Evolutionary conservation across 768 basidiomycete genomes (phyloP).

Genomic region (Galerina sulciceps): DNA sequence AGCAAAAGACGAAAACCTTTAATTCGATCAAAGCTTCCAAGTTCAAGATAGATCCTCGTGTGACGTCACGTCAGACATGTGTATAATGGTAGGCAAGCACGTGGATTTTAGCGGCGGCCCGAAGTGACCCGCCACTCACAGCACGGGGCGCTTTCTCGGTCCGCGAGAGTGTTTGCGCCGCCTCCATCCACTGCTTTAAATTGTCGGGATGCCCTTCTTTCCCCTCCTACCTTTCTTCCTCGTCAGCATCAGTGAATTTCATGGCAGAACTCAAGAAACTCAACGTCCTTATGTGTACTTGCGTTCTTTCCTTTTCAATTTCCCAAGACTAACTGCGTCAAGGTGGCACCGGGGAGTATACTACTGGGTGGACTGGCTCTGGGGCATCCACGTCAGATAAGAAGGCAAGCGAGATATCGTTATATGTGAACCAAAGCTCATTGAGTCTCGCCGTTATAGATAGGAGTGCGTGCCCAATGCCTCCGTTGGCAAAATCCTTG

Average conservation of each 20-base stretch:
- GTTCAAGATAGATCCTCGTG: conserved; percentile 3
- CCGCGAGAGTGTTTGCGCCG: conserved; percentile 5
- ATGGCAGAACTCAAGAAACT: conserved; percentile 58
- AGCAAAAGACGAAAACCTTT: conserved; percentile 1
- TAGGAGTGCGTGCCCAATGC: conserved; percentile 56
- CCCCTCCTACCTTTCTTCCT: conserved; percentile 4
- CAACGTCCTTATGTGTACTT: conserved; percentile 81
- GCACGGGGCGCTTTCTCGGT: conserved; percentile 4
- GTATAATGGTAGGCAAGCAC: conserved; percentile 14
- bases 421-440: neutral
- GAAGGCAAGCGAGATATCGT: conserved; percentile 56
- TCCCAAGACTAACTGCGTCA: neutral
- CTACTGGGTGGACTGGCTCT: conserved; percentile 90
- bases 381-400: conserved; percentile 96
- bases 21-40: neutral
- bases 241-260: neutral
- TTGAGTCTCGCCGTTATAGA: conserved; percentile 40
- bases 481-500: neutral
- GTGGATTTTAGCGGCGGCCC: conserved; percentile 10
- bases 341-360: conserved; percentile 75
- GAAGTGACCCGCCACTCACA: neutral
- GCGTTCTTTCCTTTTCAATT: neutral
- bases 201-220: neutral
- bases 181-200: neutral
- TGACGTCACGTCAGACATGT: conserved; percentile 31